These are phyloP conservation scores for Penicillium pancosmium DNA, from an alignment of 495 filamentous ascomycete genomes.

Conservation along the genomic window DNA sequence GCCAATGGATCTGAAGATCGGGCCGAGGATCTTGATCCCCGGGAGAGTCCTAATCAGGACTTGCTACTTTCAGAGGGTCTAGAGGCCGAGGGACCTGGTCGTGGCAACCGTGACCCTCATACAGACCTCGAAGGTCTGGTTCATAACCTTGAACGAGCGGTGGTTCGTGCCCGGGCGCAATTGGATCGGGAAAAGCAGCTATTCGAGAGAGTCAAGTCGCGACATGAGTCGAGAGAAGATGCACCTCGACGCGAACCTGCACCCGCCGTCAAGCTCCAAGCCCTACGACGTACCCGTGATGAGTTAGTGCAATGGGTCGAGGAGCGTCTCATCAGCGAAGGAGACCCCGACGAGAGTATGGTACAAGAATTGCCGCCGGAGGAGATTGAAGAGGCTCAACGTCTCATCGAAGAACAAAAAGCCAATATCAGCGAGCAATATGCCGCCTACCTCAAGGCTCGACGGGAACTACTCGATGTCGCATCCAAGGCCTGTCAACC, in stretches of 20 bases:
- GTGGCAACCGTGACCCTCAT: neutral
- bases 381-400: slow-evolving; percentile 42
- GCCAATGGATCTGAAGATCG: slow-evolving; percentile 44
- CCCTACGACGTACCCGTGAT: slow-evolving; percentile 58
- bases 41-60: slow-evolving; percentile 44
- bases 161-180: slow-evolving; percentile 62
- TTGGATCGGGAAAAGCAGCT: slow-evolving; percentile 64
- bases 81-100: slow-evolving; percentile 11
- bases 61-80: slow-evolving; percentile 44
- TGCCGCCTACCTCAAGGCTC: slow-evolving; percentile 38
- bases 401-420: slow-evolving; percentile 42
- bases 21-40: slow-evolving; percentile 47
- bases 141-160: slow-evolving; percentile 64
- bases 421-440: slow-evolving; percentile 55
- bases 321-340: slow-evolving; percentile 59
- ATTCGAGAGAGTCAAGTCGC: slow-evolving; percentile 57
- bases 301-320: slow-evolving; percentile 76
- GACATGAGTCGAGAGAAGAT: slow-evolving; percentile 27
- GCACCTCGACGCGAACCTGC: slow-evolving; percentile 4
- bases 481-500: slow-evolving; percentile 43
- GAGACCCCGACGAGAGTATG: slow-evolving; percentile 40
- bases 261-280: slow-evolving; percentile 43
- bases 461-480: slow-evolving; percentile 42
- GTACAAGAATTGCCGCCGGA: slow-evolving; percentile 39
- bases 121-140: slow-evolving; percentile 53